Percentiles rank a stretch among this genome's conserved stretches.
These are phyloP conservation scores for Sporisorium exsertum DNA, from an alignment of 1,284 basidiomycete genomes.

Conservation along the genomic window DNA sequence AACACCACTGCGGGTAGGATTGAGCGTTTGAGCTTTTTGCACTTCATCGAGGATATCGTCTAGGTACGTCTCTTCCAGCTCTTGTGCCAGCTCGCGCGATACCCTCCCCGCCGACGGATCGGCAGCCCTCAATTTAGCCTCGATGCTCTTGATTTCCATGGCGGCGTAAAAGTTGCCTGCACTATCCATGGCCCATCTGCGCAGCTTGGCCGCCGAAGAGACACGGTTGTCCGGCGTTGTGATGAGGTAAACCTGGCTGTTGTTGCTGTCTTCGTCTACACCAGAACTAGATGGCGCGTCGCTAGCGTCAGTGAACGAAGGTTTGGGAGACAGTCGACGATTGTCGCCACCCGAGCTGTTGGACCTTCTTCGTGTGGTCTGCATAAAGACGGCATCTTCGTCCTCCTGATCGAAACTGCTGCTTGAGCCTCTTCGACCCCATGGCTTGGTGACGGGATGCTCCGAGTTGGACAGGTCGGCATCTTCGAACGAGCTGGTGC, in stretches of 20 bases:
- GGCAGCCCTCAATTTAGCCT: conserved; percentile 60
- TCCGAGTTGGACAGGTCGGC: conserved; percentile 40
- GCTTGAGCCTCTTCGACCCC: conserved; percentile 38
- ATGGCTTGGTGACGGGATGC: conserved; percentile 44
- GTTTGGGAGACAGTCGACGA: conserved; percentile 24
- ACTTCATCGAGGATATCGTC: conserved; percentile 66
- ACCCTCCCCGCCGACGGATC: conserved; percentile 44
- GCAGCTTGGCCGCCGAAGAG: conserved; percentile 65
- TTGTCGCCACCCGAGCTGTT: conserved; percentile 25
- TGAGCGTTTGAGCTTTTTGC: conserved; percentile 66
- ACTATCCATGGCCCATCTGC: conserved; percentile 67
- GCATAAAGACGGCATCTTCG: conserved; percentile 32
- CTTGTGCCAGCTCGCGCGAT: conserved; percentile 32
- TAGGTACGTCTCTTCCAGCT: conserved; percentile 60
- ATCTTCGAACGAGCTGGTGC: conserved; percentile 37
- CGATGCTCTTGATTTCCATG: conserved; percentile 68
- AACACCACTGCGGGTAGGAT: conserved; percentile 38
- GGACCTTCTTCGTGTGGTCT: conserved; percentile 16
- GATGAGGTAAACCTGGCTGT: conserved; percentile 59
- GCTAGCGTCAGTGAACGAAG: conserved; percentile 19
- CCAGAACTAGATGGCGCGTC: conserved; percentile 10
- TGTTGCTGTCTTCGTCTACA: conserved; percentile 22
- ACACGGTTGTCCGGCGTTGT: conserved; percentile 68
- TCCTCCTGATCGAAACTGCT: conserved; percentile 37
- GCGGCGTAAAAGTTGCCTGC: conserved; percentile 65